Base-by-base conservation (phyloP, 306 rosid genomes). In the Spatholobus suberectus region DNA sequence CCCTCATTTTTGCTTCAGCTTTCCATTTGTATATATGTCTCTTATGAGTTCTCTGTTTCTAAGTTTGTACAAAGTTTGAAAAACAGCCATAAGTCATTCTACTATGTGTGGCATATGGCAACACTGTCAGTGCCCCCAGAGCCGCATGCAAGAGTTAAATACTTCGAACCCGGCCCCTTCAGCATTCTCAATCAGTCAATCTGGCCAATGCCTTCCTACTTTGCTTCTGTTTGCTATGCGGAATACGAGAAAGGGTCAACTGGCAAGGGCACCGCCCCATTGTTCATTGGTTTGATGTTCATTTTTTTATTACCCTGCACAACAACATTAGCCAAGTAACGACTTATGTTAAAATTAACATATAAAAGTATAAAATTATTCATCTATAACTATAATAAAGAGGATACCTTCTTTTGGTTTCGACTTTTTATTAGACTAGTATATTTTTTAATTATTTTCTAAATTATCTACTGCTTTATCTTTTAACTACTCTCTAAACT, bases 201-300 rank as follows among this genome's bases (percentile, higher is more conserved):
- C n/a, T 41, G 73, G 38, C 59, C 73, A 51, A 71, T 82, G 57
- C 76, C 76, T 75, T 54, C 26, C 83, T 38, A 43, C 51, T 55
- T 59, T 21, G 67, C 51, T 80, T 78, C 70, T 71, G 32, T 43
- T 84, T 78, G 70, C 59, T 74, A 55, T 82, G 82, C 41, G 26
- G 70, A 69, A 44, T 57, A 70, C 21, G 74, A 72, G 54, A 62
- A 43, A 38, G 77, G 8, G 67, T 68, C 73, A n/a, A 52, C 47
- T 14, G 15, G 2, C 78, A 73, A 71, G 37, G 58, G 11, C 82
- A 38, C 80, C 20, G 27, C 81, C 52, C 57, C 67, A 10, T 40
- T 65, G 20, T 38, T 32, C 14, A 44, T 26, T 65, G 23, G 38
- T 58, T 61, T n/a, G n/a, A 13, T 78, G 37, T 77, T 72, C 24